Base-by-base conservation (phyloP, 352 stramenopile species). In the Phytopythium delawarense region DNA sequence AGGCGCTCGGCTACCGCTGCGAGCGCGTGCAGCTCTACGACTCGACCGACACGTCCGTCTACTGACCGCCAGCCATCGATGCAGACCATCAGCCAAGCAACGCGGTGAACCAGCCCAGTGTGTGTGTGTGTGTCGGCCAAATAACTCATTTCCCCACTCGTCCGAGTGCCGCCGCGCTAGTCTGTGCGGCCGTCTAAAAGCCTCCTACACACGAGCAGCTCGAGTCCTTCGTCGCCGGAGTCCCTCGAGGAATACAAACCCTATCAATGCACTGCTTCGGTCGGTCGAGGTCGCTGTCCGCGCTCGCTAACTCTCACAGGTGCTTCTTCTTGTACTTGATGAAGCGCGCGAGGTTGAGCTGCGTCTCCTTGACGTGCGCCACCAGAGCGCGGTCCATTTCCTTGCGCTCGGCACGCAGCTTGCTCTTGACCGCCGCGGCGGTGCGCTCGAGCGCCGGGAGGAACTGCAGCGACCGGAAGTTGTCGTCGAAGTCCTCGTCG, bases 271-370 rank as follows among this genome's bases (percentile, higher is more conserved):
- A 7, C 23, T 50, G 44, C 13, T 34, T 2, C 21, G 7, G 45
- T 48, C 20, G 15, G 42, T 21, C 39, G 12, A 20, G 39, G 39
- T 45, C 39, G 48, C 16, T 13, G 23, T 0, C 28, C 5, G 12
- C 35, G 8, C 35, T 4, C 28, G 48, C 28, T 39, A 13, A n/a
- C 32, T 9, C 65, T 83, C 75, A 90, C 74, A 91, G 55, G 61
- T 92, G 81, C 67, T 84, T 89, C 76, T 94, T 94, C 79, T 96
- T 96, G 81, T 96, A 96, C 81, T 96, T 96, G 72, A 96, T 89
- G 64, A 96, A 96, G 46, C 87, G 85, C 57, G 84, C 66, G 64
- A 96, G 78, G 74, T 96, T 96, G 52, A 94, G 64, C 8, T 85
- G 83, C 32, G 86, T 93, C 69, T 96, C 87, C 70, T 94, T 94